Evolutionary conservation across 2,329 filamentous ascomycete genomes (phyloP).

Genomic region (Cladosporium sp.): DNA sequence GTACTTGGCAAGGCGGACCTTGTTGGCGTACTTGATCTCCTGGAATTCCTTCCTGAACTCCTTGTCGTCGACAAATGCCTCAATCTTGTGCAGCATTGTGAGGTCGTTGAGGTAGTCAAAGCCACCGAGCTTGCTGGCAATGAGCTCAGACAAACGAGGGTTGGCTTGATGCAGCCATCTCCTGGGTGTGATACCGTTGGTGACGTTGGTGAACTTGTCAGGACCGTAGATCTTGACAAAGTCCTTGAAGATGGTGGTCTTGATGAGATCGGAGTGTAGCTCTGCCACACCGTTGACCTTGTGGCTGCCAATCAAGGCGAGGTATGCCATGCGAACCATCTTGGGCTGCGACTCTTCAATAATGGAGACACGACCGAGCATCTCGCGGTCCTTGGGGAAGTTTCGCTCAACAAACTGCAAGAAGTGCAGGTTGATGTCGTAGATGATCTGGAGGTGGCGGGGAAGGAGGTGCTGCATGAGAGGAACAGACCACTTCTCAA

Average conservation of each 20-base stretch:
- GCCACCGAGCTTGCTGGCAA: conserved; percentile 83
- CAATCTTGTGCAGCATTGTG: conserved; percentile 80
- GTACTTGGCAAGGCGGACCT: conserved; percentile 84
- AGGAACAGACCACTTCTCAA: conserved; percentile 98
- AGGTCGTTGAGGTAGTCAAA: conserved; percentile 87
- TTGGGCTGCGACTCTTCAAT: conserved; percentile 96
- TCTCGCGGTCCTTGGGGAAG: conserved; percentile 85
- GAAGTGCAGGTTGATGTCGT: conserved; percentile 96
- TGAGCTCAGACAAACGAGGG: conserved; percentile 84
- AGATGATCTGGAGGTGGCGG: conserved; percentile 94
- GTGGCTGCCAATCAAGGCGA: conserved; percentile 95
- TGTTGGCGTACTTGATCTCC: conserved; percentile 96
- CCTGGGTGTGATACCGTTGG: conserved; percentile 94
- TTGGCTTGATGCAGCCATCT: conserved; percentile 98
- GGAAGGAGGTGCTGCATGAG: conserved; percentile 90
- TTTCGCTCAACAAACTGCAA: conserved; percentile 84
- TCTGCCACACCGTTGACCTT: conserved; percentile 99
- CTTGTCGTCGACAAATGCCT: conserved; percentile 80
- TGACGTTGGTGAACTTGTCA: conserved; percentile 98
- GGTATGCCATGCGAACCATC: conserved; percentile 96
- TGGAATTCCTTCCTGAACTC: conserved; percentile 92
- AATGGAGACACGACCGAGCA: conserved; percentile 86
- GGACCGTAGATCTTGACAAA: conserved; percentile 93
- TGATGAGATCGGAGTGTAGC: conserved; percentile 95
- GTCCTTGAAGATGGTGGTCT: conserved; percentile 99